A percentile compares a stretch with the other conserved stretches of the same genome.
phyloP scores from a whole-genome alignment of 345 rosid species.

The Eucalyptus tenuipes region DNA sequence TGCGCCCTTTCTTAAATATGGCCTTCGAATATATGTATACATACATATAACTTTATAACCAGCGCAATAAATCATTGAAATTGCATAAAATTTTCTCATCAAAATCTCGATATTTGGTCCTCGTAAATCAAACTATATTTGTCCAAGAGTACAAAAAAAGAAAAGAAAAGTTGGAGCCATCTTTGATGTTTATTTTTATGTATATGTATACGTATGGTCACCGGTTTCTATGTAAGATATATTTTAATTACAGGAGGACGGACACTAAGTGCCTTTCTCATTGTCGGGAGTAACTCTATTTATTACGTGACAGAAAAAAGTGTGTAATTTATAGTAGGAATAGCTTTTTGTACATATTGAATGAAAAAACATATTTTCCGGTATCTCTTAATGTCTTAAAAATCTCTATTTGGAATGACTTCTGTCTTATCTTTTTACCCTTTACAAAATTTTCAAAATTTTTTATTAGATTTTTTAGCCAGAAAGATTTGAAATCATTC shows the following conservation, averaged over 20 bases:
- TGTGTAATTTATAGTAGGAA: background rate
- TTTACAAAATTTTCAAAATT: background rate
- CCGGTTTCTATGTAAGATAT: background rate
- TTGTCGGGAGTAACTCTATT: background rate
- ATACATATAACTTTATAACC: background rate
- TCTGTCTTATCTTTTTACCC: background rate
- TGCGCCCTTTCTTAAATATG: background rate
- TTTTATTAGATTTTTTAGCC: background rate
- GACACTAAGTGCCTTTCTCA: background rate
- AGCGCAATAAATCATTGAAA: background rate
- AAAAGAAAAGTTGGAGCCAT: background rate
- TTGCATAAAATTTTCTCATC: background rate
- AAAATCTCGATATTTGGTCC: background rate
- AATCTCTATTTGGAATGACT: background rate
- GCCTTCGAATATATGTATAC: background rate
- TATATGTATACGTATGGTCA: background rate
- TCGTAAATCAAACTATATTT: background rate
- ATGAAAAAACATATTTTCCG: background rate
- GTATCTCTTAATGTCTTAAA: background rate
- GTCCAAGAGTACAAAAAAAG: background rate
- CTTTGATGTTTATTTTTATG: background rate
- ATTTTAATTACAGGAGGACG: accelerated
- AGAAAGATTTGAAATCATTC: background rate
- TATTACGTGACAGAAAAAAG: background rate
- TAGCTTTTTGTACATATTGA: background rate